These are phyloP conservation scores for Gnetum montanum DNA, from an alignment of 75 land plant species.

Conservation along the genomic window DNA sequence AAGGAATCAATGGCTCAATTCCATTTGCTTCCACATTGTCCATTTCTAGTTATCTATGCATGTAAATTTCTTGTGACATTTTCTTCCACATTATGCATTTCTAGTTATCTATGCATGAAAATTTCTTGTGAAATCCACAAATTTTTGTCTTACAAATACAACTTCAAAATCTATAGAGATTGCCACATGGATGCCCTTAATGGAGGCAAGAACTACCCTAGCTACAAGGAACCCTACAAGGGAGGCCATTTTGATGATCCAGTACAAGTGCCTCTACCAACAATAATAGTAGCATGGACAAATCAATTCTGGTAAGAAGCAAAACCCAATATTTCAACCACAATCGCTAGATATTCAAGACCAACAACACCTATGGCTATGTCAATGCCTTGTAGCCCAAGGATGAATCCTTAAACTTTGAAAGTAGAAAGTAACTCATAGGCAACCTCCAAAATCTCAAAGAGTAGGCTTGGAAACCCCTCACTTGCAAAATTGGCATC, in stretches of 20 bases:
- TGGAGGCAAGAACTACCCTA: conserved; percentile 48
- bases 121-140: no score
- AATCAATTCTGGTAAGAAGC: conserved; percentile 36
- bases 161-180: conserved; percentile 80
- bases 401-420: conserved; percentile 19
- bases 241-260: conserved; percentile 36
- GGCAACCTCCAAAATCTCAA: conserved; percentile 19
- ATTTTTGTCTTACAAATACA: conserved; percentile 69
- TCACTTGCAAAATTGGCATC: conserved; percentile 44
- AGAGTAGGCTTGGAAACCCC: conserved; percentile 66
- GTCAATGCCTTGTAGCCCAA: conserved; percentile 67
- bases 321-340: conserved; percentile 62
- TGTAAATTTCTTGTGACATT: no score
- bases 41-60: no score
- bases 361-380: conserved; percentile 71
- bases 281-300: not conserved
- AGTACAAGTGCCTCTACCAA: conserved; percentile 10
- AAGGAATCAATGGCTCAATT: no score
- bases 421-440: conserved; percentile 9
- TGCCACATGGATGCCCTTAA: conserved; percentile 75
- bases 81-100: no score
- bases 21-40: no score
- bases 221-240: conserved; percentile 72
- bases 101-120: no score
- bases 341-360: conserved; percentile 71